Conservation (phyloP, 2,329 filamentous ascomycete genomes). For the Cladophialophora psammophila region DNA sequence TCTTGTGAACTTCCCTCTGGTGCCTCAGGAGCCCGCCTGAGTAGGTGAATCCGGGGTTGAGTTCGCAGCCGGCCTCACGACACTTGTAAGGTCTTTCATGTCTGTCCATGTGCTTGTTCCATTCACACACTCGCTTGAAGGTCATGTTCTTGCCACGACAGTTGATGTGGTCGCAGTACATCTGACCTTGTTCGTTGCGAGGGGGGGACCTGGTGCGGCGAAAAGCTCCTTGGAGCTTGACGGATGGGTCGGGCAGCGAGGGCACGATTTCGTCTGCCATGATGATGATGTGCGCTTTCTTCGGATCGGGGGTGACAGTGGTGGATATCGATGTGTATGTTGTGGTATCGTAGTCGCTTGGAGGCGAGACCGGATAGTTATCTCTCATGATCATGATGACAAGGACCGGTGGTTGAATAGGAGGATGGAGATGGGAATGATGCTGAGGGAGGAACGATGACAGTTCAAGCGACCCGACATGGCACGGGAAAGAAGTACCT, state of each 20-base stretch:
- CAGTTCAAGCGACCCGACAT: constrained; percentile 15
- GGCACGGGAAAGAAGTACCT: constrained; percentile 10
- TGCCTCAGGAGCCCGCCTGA: constrained; percentile 88
- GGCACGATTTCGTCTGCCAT: constrained; percentile 25
- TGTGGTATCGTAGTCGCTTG: constrained; percentile 24
- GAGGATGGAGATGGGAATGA: not conserved
- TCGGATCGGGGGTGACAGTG: constrained; percentile 20
- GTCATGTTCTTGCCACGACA: constrained; percentile 70
- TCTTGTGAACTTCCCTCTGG: constrained; percentile 90
- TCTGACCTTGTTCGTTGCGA: constrained; percentile 75
- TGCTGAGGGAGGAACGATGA: not conserved
- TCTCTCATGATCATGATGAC: constrained; percentile 27
- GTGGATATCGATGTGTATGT: constrained; percentile 14
- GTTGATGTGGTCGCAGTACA: constrained; percentile 73
- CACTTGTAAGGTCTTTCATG: constrained; percentile 94
- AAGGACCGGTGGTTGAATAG: constrained; percentile 3
- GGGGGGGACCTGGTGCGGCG: constrained; percentile 51
- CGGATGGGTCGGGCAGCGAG: constrained; percentile 10
- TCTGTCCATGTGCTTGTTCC: constrained; percentile 99
- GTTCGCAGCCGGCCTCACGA: constrained; percentile 80
- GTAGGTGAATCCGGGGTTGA: constrained; percentile 93
- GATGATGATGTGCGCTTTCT: constrained; percentile 17
- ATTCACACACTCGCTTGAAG: constrained; percentile 88
- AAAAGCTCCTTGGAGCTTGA: constrained; percentile 23
- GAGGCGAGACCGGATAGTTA: constrained; percentile 32